Evolutionary conservation across 2,329 filamentous ascomycete genomes (phyloP).

Genomic region (Alternaria viburni): DNA sequence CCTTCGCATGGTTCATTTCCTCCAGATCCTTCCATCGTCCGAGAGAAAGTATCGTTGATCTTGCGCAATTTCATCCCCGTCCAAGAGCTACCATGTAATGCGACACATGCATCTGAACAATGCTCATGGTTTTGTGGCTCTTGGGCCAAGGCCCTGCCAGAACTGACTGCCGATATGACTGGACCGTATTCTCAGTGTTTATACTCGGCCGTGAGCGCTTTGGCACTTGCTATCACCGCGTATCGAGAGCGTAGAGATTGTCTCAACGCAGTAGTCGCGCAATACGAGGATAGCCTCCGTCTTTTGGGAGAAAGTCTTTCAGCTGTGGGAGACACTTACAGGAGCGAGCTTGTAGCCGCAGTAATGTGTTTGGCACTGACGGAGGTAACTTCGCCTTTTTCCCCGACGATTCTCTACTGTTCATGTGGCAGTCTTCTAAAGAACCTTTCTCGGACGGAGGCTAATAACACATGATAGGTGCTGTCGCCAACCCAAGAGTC

Average conservation of each 20-base stretch:
- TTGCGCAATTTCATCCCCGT: neutral
- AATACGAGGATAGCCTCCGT: neutral
- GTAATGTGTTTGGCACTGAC: neutral
- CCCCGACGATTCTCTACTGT: too few relatives aligned
- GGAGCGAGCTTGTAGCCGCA: neutral
- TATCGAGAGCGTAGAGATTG: neutral
- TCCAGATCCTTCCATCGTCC: neutral
- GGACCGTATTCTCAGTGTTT: neutral
- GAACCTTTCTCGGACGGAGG: too few relatives aligned
- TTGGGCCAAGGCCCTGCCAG: neutral
- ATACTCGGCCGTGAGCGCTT: neutral
- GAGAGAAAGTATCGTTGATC: neutral
- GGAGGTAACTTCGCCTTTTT: neutral
- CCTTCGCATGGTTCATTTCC: neutral
- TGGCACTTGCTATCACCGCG: neutral
- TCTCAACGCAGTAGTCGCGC: neutral
- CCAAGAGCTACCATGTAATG: neutral
- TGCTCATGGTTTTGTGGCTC: neutral
- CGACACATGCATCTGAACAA: neutral
- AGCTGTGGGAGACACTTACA: neutral
- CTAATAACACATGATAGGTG: neutral
- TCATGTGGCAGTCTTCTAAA: too few relatives aligned
- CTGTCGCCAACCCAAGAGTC: neutral
- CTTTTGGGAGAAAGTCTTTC: neutral
- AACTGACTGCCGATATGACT: neutral